These are phyloP conservation scores for Xylaria arbuscula DNA, from an alignment of 2,329 filamentous ascomycete species.

Conservation along the genomic window DNA sequence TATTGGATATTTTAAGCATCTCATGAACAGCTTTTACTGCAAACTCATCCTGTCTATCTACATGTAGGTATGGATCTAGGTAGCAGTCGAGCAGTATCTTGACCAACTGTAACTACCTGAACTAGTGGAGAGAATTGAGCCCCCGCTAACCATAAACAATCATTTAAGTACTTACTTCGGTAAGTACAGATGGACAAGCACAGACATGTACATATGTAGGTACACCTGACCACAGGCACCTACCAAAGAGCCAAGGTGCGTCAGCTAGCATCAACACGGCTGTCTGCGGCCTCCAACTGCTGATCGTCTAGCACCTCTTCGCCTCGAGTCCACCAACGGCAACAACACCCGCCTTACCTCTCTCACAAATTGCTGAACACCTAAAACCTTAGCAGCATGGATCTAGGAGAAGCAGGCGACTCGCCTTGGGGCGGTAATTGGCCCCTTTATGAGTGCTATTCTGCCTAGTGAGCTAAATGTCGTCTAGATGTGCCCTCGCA, in stretches of 20 bases:
- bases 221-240: neutral
- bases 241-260: slow-evolving; percentile 14
- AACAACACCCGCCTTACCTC: slow-evolving; percentile 21
- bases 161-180: neutral
- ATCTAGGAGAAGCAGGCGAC: slow-evolving; percentile 57
- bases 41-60: too few relatives aligned
- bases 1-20: neutral
- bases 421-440: slow-evolving; percentile 59
- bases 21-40: neutral
- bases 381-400: slow-evolving; percentile 49
- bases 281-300: slow-evolving; percentile 8
- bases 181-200: neutral
- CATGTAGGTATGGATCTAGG: too few relatives aligned
- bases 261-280: slow-evolving; percentile 30
- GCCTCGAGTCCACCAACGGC: slow-evolving; percentile 26
- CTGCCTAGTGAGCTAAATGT: slow-evolving; percentile 36
- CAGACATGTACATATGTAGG: neutral
- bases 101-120: neutral
- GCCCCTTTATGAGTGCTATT: slow-evolving; percentile 16
- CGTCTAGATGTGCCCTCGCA: slow-evolving; percentile 56
- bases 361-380: slow-evolving; percentile 22
- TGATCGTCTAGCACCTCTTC: slow-evolving; percentile 3
- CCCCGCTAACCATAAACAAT: slow-evolving; percentile 13
- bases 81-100: too few relatives aligned
- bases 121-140: neutral